Evolutionary conservation across 2,329 filamentous ascomycete genomes (phyloP), one percentile per base, ranked within the genome.

Genomic region (Tolypocladium guangdongense): DNA sequence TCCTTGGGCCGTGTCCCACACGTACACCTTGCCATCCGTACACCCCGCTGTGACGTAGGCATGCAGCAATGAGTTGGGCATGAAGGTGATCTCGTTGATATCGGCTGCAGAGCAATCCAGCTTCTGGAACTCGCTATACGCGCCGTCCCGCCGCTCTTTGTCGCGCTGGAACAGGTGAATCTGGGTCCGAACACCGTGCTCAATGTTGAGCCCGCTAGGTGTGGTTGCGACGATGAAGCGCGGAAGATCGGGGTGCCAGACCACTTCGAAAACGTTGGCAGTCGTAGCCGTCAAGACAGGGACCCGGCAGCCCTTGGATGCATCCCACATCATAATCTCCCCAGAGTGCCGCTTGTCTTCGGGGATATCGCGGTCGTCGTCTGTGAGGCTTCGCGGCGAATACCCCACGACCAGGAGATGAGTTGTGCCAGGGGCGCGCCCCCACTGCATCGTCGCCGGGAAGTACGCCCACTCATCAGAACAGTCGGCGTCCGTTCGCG

Each of bases 371-470:
- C 67, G 64, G 32, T 85, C 81, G 22, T 83, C 74, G 0, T 69
- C 69, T 0, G 65, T 74, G 2, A 75, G 64, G 54, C 77, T 77
- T 18, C 82, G 73, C 2, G 82, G 82, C 6, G 82, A 85, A 63
- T 83, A 85, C 10, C 82, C 82, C 1, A 84, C 78, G 0, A 83
- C 68, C 0, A 86, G 70, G 7, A 84, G 66, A 57, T 83, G 75
- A 1, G 68, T 67, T 2, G 77, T 74, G 1, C 58, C 63, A 0
- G 63, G 56, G 1, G 73, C 68, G 27, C 71, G 62, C 0, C 81
- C 82, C 82, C 82, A 86, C 61, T 81, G 79, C 63, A 85, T 78
- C 0, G 82, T 82, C 0, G 82, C 78, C 0, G 82, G 82, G 54
- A 73, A 82, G 59, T 84, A 85, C 0, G 78, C 78, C 82, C 82